Evolutionary conservation across 805 yeast species (phyloP), one percentile per base, ranked within the genome.

Genomic region (Wickerhamomyces hampshirensis): DNA sequence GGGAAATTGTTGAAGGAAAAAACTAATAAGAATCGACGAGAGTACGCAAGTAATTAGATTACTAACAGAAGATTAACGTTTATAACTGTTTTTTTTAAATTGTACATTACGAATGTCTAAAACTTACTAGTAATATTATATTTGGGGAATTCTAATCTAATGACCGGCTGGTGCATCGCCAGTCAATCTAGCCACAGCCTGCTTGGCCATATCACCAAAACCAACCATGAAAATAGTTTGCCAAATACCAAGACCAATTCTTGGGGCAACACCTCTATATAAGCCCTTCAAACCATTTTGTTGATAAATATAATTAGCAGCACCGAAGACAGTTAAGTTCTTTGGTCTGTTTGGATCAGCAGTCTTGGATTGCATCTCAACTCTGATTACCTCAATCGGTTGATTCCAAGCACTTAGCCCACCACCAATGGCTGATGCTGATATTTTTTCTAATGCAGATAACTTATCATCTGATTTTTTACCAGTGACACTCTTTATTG

Each of bases 181-280:
- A 5, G 85, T 77, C 41, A 80, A 37, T 39, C 62, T 69, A 23
- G 71, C 85, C 34, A 82, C 82, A 38, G 70, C 68, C 38, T 80
- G 87, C 60, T 77, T 82, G 23, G 88, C 88, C 63, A 88, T 85
- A 58, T 93, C 98, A 60, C 98, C 98, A 49, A 93, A 78, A 10
- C 96, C 96, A 41, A 91, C 98, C 98, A 91, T 91, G 62, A 95
- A 91, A 31, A 91, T 87, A 3, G 98, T 91, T 70, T 93, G 98
- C 97, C 98, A 93, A 45, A 91, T 82, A 54, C 98, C 95, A 47
- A 93, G 74, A 38, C 95, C 97, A 50, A 93, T 77, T 73, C 98
- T 84, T 51, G 98, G 98, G 12, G 98, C 79, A 30, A 89, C 96
- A 58, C 98, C 98, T 62, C 96, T 76, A 61, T 89, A 93, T 44